Evolutionary conservation across 805 yeast species (phyloP).

Genomic region (Wickerhamomyces tratensis): DNA sequence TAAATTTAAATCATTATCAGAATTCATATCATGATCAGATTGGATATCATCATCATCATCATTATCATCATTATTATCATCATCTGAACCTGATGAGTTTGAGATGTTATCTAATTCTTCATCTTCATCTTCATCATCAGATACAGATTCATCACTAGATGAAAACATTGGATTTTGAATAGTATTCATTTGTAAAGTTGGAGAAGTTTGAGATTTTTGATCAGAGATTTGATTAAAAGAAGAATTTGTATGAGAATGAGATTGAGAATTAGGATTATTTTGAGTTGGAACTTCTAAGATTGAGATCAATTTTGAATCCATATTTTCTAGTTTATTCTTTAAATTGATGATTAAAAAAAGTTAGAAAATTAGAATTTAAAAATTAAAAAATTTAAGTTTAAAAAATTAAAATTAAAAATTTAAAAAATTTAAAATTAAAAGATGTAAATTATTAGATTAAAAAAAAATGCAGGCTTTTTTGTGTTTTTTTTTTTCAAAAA

Average conservation of each 20-base stretch:
- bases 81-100: not conserved
- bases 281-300: not conserved
- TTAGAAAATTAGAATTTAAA: too few species aligned
- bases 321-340: too few species aligned
- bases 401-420: too few species aligned
- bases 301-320: not conserved
- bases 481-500: too few species aligned
- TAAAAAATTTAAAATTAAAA: too few species aligned
- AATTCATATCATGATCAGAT: not conserved
- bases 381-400: too few species aligned
- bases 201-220: not conserved
- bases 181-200: not conserved
- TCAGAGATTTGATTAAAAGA: not conserved
- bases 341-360: too few species aligned
- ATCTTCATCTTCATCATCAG: slow-evolving; percentile 8
- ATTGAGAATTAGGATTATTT: too few species aligned
- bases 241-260: not conserved
- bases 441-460: too few species aligned
- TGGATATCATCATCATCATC: slow-evolving; percentile 1
- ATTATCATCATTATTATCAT: slow-evolving; percentile 9
- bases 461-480: too few species aligned
- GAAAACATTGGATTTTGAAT: not conserved
- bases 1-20: not conserved
- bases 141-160: slow-evolving; percentile 10
- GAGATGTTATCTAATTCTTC: too few species aligned